phyloP scores from a whole-genome alignment of 2,329 filamentous ascomycete species.

The Pleurostoma richardsiae region DNA sequence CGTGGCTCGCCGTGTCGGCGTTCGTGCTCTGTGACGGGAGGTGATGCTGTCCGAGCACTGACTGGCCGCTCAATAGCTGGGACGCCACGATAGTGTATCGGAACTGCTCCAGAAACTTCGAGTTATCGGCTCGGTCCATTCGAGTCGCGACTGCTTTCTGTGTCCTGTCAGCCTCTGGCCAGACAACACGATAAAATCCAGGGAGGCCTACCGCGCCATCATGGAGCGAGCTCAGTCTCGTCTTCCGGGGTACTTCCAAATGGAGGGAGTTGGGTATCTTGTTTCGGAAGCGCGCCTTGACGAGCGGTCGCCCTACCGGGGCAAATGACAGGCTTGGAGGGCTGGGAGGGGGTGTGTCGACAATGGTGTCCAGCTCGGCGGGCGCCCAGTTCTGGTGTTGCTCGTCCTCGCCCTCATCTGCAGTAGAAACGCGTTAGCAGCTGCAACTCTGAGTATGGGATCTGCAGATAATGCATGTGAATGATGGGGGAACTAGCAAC shows the following conservation, averaged over 20 bases:
- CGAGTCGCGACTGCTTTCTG: slow-evolving; percentile 67
- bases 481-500: slow-evolving; percentile 13
- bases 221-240: slow-evolving; percentile 38
- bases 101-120: slow-evolving; percentile 85
- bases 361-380: slow-evolving; percentile 27
- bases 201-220: slow-evolving; percentile 11
- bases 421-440: slow-evolving; percentile 11
- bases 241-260: slow-evolving; percentile 32
- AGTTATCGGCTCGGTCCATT: slow-evolving; percentile 73
- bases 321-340: slow-evolving; percentile 47
- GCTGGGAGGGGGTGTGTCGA: slow-evolving; percentile 38
- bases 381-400: slow-evolving; percentile 42
- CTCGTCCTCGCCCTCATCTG: slow-evolving; percentile 46
- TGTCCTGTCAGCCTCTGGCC: not conserved
- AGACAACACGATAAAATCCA: not conserved
- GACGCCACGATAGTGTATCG: slow-evolving; percentile 91
- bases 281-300: slow-evolving; percentile 48
- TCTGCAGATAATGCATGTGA: not conserved
- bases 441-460: not conserved
- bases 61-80: slow-evolving; percentile 73
- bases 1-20: slow-evolving; percentile 4
- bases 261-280: slow-evolving; percentile 38
- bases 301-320: slow-evolving; percentile 48
- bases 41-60: slow-evolving; percentile 40
- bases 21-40: slow-evolving; percentile 9